Base-by-base conservation (phyloP, 495 filamentous ascomycete genomes). In the Penicillium cosmopolitanum region DNA sequence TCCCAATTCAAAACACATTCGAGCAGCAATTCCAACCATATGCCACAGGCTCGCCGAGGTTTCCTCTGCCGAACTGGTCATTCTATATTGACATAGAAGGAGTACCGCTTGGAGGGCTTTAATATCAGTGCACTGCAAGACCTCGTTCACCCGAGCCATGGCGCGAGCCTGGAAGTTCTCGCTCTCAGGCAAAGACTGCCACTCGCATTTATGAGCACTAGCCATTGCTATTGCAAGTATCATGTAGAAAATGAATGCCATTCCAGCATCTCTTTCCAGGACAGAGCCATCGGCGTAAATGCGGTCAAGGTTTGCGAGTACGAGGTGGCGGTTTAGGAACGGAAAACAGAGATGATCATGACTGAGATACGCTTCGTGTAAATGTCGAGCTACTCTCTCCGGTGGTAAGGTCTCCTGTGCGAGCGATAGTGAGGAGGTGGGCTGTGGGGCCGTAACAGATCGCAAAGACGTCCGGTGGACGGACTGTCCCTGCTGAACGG, bases 311-410 rank as follows among this genome's bases (percentile, higher is more conserved):
- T 42, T 53, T 18, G 62, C 19, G 7, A 65, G 7, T 7, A 51
- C 55, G 2, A 40, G 44, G 11, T 15, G 21, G 9, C 56, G 59
- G 33, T 40, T 53, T 10, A 70, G 56, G 47, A 65, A 61, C 3
- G 67, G 67, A 56, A 63, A 70, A 21, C 51, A 70, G 3, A 70
- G 35, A 40, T 70, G 67, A 48, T 70, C 67, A 50, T 70, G 59
- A n/a, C 58, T 60, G 43, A 70, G 56, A 38, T 68, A 70, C 7
- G 57, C 58, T 8, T 51, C 42, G 43, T 65, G 42, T n/a, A 70
- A 51, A 8, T 65, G 38, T 16, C 58, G 53, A 43, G 67, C 64
- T 5, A 68, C 59, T 13, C 53, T 16, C 51, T 64, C 48, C 11
- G 60, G 60, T 12, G 62, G 67, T 18, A 61, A 33, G 3, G 19